phyloP scores from a whole-genome alignment of 495 filamentous ascomycete species.

The Neurospora sp. region DNA sequence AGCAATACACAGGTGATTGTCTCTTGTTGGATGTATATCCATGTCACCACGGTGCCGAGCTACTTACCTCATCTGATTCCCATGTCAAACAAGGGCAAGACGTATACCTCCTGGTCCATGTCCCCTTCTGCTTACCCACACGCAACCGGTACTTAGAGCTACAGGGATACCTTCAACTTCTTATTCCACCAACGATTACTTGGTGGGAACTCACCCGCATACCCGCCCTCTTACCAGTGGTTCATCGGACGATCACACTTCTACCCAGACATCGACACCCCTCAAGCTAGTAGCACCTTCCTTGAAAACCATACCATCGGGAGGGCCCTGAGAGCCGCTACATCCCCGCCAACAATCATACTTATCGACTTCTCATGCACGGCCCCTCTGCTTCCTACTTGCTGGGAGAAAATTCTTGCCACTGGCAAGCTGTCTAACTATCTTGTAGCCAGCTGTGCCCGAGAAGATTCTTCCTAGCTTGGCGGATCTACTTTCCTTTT shows the following conservation, averaged over 20 bases:
- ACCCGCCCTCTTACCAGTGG: slow-evolving; percentile 16
- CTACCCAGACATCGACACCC: slow-evolving; percentile 2
- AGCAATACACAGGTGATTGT: background rate
- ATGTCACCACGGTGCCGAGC: background rate
- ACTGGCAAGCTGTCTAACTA: background rate
- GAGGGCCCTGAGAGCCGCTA: background rate
- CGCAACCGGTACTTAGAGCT: background rate
- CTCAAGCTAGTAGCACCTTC: slow-evolving; percentile 12
- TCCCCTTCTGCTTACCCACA: background rate
- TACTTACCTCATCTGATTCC: slow-evolving; percentile 5
- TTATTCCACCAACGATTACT: slow-evolving; percentile 15
- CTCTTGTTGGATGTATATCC: background rate
- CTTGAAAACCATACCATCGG: background rate
- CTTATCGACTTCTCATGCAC: background rate
- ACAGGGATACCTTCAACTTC: slow-evolving; percentile 11
- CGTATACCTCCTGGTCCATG: background rate
- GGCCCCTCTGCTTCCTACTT: background rate
- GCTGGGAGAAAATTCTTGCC: background rate
- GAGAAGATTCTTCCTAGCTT: background rate
- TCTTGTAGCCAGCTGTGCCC: background rate
- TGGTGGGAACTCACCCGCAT: slow-evolving; percentile 20
- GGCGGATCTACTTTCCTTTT: background rate
- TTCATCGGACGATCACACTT: slow-evolving; percentile 9
- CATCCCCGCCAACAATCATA: background rate
- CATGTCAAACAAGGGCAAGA: slow-evolving; percentile 2